Evolutionary conservation across 352 stramenopile genomes (phyloP).

Genomic region (Phytophthora pluvialis): DNA sequence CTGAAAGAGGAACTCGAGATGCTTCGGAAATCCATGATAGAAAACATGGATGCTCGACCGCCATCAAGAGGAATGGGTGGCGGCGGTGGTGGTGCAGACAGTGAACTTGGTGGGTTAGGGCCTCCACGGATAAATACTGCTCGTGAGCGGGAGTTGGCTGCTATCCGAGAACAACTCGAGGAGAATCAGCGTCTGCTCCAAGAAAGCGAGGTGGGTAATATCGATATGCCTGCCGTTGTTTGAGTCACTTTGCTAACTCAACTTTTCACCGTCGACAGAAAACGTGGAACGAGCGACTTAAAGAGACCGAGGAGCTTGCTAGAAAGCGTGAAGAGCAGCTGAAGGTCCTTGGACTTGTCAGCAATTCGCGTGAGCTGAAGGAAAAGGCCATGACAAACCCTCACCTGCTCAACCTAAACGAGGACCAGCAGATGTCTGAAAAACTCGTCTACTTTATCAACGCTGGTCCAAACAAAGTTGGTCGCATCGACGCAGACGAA

Average conservation of each 20-base stretch:
- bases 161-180: slow-evolving; percentile 77
- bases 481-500: slow-evolving; percentile 64
- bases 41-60: slow-evolving; percentile 63
- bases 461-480: slow-evolving; percentile 60
- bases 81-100: slow-evolving; percentile 25
- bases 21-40: slow-evolving; percentile 71
- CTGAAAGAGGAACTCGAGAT: slow-evolving; percentile 83
- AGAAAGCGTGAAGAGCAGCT: slow-evolving; percentile 82
- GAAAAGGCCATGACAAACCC: slow-evolving; percentile 67
- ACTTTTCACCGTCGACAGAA: slow-evolving; percentile 42
- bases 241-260: neutral
- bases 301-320: slow-evolving; percentile 85
- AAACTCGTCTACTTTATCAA: slow-evolving; percentile 86
- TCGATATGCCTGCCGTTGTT: neutral
- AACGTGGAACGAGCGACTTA: slow-evolving; percentile 81
- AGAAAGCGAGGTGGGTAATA: slow-evolving; percentile 67
- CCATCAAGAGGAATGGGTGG: slow-evolving; percentile 47
- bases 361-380: slow-evolving; percentile 64
- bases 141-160: slow-evolving; percentile 61
- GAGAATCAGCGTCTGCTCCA: slow-evolving; percentile 76
- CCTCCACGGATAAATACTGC: slow-evolving; percentile 44
- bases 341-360: slow-evolving; percentile 68
- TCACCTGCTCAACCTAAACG: slow-evolving; percentile 87
- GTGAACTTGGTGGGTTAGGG: slow-evolving; percentile 27
- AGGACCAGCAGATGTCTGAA: slow-evolving; percentile 88